Evolutionary conservation across 2,329 filamentous ascomycete species (phyloP).

Genomic region (Stenocarpella maydis): DNA sequence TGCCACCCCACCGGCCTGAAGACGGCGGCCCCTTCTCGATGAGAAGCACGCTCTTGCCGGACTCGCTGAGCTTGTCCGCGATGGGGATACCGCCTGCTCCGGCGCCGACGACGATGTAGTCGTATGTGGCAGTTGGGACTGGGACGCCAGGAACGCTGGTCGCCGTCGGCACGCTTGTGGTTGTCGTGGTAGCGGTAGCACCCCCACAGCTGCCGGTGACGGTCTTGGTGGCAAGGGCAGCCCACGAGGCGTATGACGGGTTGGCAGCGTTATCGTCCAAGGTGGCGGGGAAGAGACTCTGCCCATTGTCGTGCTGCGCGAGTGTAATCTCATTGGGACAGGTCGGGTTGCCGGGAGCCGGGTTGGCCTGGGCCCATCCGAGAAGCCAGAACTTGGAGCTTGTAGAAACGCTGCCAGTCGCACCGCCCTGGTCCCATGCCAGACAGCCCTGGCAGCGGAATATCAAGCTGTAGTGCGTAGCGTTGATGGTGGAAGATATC

Average conservation of each 20-base stretch:
- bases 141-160: constrained; percentile 4
- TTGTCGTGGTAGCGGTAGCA: constrained; percentile 39
- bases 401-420: constrained; percentile 49
- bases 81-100: constrained; percentile 67
- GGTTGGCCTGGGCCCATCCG: constrained; percentile 59
- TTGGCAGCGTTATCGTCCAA: constrained; percentile 40
- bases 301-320: constrained; percentile 46
- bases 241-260: constrained; percentile 44
- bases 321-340: constrained; percentile 44
- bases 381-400: constrained; percentile 47
- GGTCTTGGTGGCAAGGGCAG: constrained; percentile 45
- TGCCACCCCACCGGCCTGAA: constrained; percentile 67
- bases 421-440: constrained; percentile 54
- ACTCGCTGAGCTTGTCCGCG: constrained; percentile 66
- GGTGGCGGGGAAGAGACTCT: constrained; percentile 43
- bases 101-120: constrained; percentile 68
- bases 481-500: constrained; percentile 62
- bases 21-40: constrained; percentile 63
- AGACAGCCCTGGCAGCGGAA: constrained; percentile 66
- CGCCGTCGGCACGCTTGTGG: neutral
- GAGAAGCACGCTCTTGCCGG: constrained; percentile 67
- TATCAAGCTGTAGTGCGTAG: constrained; percentile 63
- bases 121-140: constrained; percentile 55
- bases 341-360: constrained; percentile 46
- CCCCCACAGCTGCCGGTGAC: constrained; percentile 40